These are phyloP conservation scores for Apiospora koreana DNA, from an alignment of 2,329 filamentous ascomycete genomes.

Conservation along the genomic window DNA sequence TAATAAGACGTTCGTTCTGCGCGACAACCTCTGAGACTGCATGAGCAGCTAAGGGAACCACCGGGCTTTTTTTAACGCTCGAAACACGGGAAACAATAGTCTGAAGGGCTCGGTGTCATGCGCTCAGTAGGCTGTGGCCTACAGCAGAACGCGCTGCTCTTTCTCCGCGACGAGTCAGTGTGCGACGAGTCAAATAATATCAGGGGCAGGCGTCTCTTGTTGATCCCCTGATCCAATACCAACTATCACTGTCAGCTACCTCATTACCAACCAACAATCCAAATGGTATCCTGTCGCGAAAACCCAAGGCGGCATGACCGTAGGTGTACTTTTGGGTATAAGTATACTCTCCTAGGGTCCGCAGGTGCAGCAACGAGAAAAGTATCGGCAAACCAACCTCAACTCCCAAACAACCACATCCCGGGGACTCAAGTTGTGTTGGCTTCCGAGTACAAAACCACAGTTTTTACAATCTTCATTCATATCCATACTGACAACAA, in stretches of 20 bases:
- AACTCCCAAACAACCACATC: neutral
- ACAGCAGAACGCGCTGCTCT: neutral
- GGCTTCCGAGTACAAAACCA: neutral
- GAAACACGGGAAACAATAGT: slow-evolving; percentile 2
- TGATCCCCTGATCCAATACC: neutral
- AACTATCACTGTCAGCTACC: too few species aligned
- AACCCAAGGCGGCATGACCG: neutral
- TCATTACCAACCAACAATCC: neutral
- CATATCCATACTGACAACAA: neutral
- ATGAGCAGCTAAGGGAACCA: neutral
- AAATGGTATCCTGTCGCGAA: neutral
- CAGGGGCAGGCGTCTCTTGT: neutral
- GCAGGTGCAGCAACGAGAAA: neutral
- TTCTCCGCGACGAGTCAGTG: neutral
- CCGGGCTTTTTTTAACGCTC: neutral
- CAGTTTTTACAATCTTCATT: neutral
- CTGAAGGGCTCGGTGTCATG: neutral
- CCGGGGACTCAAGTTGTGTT: too few species aligned
- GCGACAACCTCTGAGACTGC: slow-evolving; percentile 7
- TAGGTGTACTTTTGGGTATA: neutral
- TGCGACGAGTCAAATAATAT: neutral
- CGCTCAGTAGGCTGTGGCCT: neutral
- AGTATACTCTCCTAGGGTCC: too few species aligned
- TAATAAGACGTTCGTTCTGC: neutral
- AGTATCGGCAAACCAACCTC: neutral